A percentile compares a stretch with the other conserved stretches of the same genome.
Evolutionary conservation across 768 basidiomycete species (phyloP).

Genomic region (Hericium alpestre): DNA sequence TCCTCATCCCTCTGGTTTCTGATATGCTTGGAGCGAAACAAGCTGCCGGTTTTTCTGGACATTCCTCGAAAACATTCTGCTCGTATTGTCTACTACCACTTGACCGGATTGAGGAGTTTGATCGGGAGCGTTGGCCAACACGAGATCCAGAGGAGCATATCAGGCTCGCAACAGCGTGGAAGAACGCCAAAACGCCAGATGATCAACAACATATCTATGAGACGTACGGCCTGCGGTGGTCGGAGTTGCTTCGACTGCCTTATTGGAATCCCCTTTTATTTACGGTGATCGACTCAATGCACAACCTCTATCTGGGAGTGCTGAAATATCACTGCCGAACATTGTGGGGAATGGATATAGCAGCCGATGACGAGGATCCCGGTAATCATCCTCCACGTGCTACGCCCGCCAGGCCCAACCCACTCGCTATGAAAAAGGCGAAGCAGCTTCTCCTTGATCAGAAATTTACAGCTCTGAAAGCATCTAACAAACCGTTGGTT

Average conservation of each 20-base stretch:
- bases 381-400: too few relatives aligned
- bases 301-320: constrained; percentile 17
- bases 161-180: constrained; percentile 13
- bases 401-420: not conserved
- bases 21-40: constrained; percentile 20
- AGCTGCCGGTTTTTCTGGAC: constrained; percentile 15
- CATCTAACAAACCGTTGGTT: not conserved
- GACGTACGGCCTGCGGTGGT: constrained; percentile 20
- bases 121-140: constrained; percentile 7
- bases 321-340: constrained; percentile 14
- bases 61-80: constrained; percentile 14
- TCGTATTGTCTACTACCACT: constrained; percentile 15
- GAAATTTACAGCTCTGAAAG: not conserved
- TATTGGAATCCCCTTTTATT: constrained; percentile 22
- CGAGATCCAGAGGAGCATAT: constrained; percentile 7
- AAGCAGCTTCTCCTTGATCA: not conserved
- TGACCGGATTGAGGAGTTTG: constrained; percentile 16
- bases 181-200: constrained; percentile 8
- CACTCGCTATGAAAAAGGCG: not conserved
- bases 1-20: constrained; percentile 8
- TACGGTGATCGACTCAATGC: constrained; percentile 24
- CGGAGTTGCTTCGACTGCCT: constrained; percentile 20
- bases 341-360: not conserved
- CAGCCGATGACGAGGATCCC: not conserved
- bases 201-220: constrained; percentile 13